Base-by-base conservation (phyloP, 345 rosid genomes). In the Brassica carinata region DNA sequence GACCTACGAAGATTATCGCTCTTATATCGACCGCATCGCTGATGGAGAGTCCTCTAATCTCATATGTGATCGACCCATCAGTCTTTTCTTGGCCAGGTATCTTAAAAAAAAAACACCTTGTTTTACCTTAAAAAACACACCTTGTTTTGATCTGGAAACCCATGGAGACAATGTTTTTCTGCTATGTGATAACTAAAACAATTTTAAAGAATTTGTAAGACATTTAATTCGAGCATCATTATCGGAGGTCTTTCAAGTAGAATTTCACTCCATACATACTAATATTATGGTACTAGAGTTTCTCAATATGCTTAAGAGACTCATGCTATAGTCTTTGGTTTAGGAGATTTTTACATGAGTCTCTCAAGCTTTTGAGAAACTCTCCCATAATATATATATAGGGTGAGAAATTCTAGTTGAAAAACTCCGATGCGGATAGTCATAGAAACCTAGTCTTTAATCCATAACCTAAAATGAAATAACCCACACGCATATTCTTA, bases 81-180 rank as follows among this genome's bases (percentile, higher is more conserved):
- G 88, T 23, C 89, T 90, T 82, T 83, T 94, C 67, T 89, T 92
- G 79, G 86, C 97, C 11, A 94, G 97, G 97, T 90, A 79, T n/a
- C 23, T 67, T 68, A 10, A 64, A 9, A 59, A 68, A 45, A 29
- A 69, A 9, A 23, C 64, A 55, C 55, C 36, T 3, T 75, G 71
- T 15, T 45, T 13, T 14, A 48, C n/a, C 55, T 1, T 2, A 48
- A 48, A 48, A 48, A 13, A 48, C 13, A 48, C 55, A 53, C 59
- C 36, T 30, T 75, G 71, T 55, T 38, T 55, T 14, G 61, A 61
- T 26, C 67, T 17, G 11, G 11, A 70, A 51, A 9, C 8, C 10
- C 14, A 8, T 29, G 14, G 11, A 19, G 34, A 15, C 8, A 43
- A 45, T 5, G 7, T 23, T 8, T 51, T 17, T 55, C 45, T 31